These are phyloP conservation scores for Colletotrichum zoysiae DNA, from an alignment of 2,329 filamentous ascomycete species.

Conservation along the genomic window DNA sequence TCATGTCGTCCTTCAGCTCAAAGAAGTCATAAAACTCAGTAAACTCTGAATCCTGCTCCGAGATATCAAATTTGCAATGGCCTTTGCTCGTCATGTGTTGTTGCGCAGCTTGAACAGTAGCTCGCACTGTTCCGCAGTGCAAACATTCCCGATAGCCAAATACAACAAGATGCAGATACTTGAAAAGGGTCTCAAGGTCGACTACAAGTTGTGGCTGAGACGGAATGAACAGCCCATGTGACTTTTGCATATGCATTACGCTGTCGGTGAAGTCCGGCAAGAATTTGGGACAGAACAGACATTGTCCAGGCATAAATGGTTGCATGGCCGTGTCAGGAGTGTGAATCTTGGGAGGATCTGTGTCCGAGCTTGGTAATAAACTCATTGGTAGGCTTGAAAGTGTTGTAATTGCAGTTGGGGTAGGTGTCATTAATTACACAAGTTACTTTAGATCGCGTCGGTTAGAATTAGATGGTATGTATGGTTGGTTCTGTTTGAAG, in stretches of 20 bases:
- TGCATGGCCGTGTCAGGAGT: neutral
- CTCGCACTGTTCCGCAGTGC: constrained; percentile 59
- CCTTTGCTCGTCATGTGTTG: constrained; percentile 65
- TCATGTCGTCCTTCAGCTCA: neutral
- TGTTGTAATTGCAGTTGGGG: neutral
- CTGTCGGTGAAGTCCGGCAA: constrained; percentile 51
- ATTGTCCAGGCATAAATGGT: constrained; percentile 50
- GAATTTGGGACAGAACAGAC: constrained; percentile 57
- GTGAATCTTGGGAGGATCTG: neutral
- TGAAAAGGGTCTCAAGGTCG: constrained; percentile 60
- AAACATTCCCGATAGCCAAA: constrained; percentile 63
- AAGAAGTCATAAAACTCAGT: constrained; percentile 54
- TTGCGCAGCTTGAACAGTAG: constrained; percentile 58
- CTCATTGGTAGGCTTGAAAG: neutral
- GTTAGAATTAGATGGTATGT: neutral
- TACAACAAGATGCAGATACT: constrained; percentile 63
- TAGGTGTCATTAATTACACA: neutral
- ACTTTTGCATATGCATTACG: constrained; percentile 61
- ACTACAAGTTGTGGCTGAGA: constrained; percentile 55
- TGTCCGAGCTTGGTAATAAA: neutral
- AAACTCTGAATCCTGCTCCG: constrained; percentile 51
- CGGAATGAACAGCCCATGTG: constrained; percentile 61
- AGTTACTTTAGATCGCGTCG: neutral
- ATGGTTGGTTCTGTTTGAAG: neutral
- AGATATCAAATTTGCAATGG: constrained; percentile 59